Base-by-base conservation (phyloP, 2,329 filamentous ascomycete genomes). In the Ceratocystis harringtonii region DNA sequence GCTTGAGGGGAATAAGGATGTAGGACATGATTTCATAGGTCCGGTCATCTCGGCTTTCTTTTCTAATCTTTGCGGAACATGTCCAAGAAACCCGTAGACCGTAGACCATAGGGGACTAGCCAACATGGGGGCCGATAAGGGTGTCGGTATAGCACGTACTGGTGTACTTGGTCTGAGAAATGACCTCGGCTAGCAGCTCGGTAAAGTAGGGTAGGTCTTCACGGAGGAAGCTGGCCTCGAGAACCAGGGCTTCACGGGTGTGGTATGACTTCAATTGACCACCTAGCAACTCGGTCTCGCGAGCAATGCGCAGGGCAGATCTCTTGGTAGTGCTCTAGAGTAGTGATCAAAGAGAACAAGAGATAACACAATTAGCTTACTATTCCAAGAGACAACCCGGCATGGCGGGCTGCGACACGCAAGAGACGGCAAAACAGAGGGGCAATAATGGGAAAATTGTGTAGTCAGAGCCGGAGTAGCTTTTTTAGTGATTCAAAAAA, bases 161-260 rank as follows among this genome's bases (percentile, higher is more conserved):
- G 70, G 86, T 85, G 76, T 90, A 99, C 79, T 90, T 94, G 71
- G 92, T 95, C 78, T 89, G 80, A 68, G 87, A 86, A 73, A 94
- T 82, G 72, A 96, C 89, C 81, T 99, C 95, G 73, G 88, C 90
- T 71, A 99, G 84, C 70, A 99, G 83, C 81, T 99, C 94, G 73
- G 91, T 85, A 77, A 96, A 99, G 84, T 97, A 99, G 71, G 94
- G 94, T 70, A 99, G 85, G 76, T 99, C 92, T 75, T 94, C 86
- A 75, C 90, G 86, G 70, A 99, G 85, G 83, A 99, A 99, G 80
- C 88, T 95, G 75, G 94, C 90, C 77, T 92, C 87, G 73, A 99
- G 80, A 68, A 99, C 85, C 69, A 99, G 80, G 74, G 91, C 91
- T 81, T 99, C 94, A 74, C 92, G 88, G 72, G 90, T 92, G 79